Conservation (phyloP, 495 filamentous ascomycete species). For the Aspergillus hancockii region DNA sequence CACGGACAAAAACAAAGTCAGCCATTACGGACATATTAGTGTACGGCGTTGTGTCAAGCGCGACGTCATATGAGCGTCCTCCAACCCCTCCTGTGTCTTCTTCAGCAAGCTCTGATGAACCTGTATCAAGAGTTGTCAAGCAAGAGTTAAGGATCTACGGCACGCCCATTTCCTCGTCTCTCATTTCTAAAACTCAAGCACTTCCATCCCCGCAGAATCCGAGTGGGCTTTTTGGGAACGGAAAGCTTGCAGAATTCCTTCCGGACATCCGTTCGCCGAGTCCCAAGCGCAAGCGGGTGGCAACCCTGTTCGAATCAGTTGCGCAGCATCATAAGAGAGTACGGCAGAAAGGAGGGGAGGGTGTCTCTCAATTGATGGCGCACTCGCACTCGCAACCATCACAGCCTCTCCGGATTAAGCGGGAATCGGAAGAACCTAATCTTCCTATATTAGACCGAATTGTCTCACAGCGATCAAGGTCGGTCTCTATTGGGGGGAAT, state of each 20-base stretch:
- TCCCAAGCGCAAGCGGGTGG: slow-evolving; percentile 57
- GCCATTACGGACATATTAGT: slow-evolving; percentile 55
- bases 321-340: slow-evolving; percentile 55
- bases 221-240: slow-evolving; percentile 17
- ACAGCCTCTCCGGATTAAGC: slow-evolving; percentile 41
- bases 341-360: slow-evolving; percentile 55
- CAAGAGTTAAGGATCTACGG: slow-evolving; percentile 45
- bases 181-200: slow-evolving; percentile 35
- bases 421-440: slow-evolving; percentile 41
- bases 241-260: slow-evolving; percentile 39
- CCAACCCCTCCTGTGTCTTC: slow-evolving; percentile 53
- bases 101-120: slow-evolving; percentile 30
- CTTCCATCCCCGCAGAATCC: slow-evolving; percentile 35
- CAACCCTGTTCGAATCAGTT: slow-evolving; percentile 60
- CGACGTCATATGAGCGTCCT: slow-evolving; percentile 31
- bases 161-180: slow-evolving; percentile 35
- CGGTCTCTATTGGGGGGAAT: slow-evolving; percentile 40
- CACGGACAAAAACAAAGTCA: slow-evolving; percentile 19
- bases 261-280: slow-evolving; percentile 44
- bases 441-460: slow-evolving; percentile 37
- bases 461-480: slow-evolving; percentile 35
- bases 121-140: slow-evolving; percentile 1
- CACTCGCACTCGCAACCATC: slow-evolving; percentile 33
- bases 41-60: slow-evolving; percentile 47
- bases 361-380: slow-evolving; percentile 58